Conservation (phyloP, 2,329 filamentous ascomycete genomes). For the Penicillium crustosum region DNA sequence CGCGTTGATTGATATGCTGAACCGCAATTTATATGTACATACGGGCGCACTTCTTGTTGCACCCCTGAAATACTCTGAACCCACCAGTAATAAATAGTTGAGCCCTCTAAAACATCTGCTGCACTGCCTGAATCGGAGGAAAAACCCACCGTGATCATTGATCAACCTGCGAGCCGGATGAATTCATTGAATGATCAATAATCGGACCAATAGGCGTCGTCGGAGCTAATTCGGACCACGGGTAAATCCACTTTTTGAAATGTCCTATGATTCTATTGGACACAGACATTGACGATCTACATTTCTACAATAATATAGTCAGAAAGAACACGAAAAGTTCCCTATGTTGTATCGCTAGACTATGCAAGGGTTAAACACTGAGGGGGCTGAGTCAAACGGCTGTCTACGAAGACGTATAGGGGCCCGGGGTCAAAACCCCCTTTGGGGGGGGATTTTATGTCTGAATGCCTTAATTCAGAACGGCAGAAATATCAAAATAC, state of each 20-base stretch:
- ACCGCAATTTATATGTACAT: neutral
- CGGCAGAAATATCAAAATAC: too few species aligned
- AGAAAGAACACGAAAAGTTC: neutral
- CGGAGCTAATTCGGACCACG: neutral
- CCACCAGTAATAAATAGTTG: neutral
- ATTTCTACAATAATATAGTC: neutral
- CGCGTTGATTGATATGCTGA: neutral
- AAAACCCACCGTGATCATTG: neutral
- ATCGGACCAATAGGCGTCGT: slow-evolving; percentile 1
- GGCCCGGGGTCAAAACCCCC: too few species aligned
- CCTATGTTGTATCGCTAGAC: neutral
- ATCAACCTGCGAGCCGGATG: neutral
- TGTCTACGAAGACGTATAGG: too few species aligned
- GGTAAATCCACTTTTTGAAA: neutral
- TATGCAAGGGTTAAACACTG: too few species aligned
- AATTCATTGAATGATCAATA: slow-evolving; percentile 1
- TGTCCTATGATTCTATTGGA: neutral
- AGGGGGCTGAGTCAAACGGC: neutral
- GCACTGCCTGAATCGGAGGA: neutral
- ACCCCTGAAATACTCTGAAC: neutral
- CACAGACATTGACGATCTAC: neutral
- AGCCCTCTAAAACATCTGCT: neutral
- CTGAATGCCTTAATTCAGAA: too few species aligned
- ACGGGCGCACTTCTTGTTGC: neutral
- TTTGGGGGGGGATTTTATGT: too few species aligned